Evolutionary conservation across 768 basidiomycete genomes (phyloP), one percentile per base, ranked within the genome.

Genomic region (Russula virescens): DNA sequence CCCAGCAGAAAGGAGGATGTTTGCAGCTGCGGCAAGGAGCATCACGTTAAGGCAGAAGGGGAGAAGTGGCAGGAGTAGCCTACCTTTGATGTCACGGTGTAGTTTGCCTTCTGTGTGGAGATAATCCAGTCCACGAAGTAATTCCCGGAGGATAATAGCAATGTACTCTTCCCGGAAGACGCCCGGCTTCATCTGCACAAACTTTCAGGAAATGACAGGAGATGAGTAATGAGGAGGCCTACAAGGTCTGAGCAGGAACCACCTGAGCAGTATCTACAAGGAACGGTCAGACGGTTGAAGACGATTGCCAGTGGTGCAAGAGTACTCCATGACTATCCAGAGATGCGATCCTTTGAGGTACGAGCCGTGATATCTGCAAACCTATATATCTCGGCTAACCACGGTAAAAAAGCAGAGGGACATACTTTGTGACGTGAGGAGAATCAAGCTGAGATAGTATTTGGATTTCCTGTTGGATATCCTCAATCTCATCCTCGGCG

Each of bases 401-500:
- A 34, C 35, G 48, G 63, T 40, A 59, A 71, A 59, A 71, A 61
- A 69, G 70, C 61, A 54, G 67, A 59, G 64, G 60, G 64, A 80
- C 87, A 72, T 69, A 94, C 91, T 93, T 96, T 67, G 96, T 98
- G 60, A 98, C 96, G 77, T 91, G 89, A 28, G 91, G 88, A 26
- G 94, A 98, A 75, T 98, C 96, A 68, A 99, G 76, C 72, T 98
- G 95, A 8, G 92, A 94, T 16, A 99, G 83, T 65, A 99, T 98
- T 75, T 97, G 93, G 60, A 99, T 98, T 75, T 99, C 97, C 73
- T 97, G 93, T 70, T 98, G 94, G 63, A 99, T 98, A 76, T 98
- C 97, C 74, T 98, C 97, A 71, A 98, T 98, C 78, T 99, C 97
- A 72, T 99, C 97, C 75, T 98, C 97, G 55, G 97, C 97, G 71